A percentile compares a stretch with the other conserved stretches of the same genome.
phyloP scores from a whole-genome alignment of 2,329 filamentous ascomycete genomes.

The Hymenotorrendiella dingleyae region DNA sequence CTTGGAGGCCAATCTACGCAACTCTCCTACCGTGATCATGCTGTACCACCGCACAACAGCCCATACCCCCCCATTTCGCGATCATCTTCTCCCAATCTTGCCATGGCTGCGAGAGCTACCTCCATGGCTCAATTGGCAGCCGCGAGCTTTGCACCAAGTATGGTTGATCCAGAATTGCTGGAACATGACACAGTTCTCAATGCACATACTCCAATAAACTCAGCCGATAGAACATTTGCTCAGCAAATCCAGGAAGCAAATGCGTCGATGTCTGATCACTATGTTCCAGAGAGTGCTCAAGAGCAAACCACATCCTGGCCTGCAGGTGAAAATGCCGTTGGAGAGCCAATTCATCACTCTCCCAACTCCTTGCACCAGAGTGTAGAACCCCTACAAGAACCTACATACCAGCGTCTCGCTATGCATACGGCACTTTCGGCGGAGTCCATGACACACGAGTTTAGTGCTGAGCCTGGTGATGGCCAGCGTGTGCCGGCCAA shows the following conservation, averaged over 20 bases:
- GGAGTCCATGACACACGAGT: slow-evolving; percentile 25
- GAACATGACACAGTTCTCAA: neutral
- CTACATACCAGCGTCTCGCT: slow-evolving; percentile 19
- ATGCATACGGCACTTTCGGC: slow-evolving; percentile 6
- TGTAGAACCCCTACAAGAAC: slow-evolving; percentile 7
- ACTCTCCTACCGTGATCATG: too few relatives aligned
- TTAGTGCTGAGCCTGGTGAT: slow-evolving; percentile 30
- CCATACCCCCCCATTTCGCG: too few relatives aligned
- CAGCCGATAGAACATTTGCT: slow-evolving; percentile 3
- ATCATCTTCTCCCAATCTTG: slow-evolving; percentile 23
- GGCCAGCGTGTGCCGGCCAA: slow-evolving; percentile 18
- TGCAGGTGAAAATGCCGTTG: slow-evolving; percentile 22
- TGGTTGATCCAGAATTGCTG: slow-evolving; percentile 27
- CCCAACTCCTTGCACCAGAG: slow-evolving; percentile 12
- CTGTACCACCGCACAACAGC: too few relatives aligned
- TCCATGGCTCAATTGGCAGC: slow-evolving; percentile 24
- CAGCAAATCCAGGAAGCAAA: slow-evolving; percentile 14
- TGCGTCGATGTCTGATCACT: slow-evolving; percentile 18
- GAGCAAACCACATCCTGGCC: slow-evolving; percentile 24
- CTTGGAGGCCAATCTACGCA: too few relatives aligned
- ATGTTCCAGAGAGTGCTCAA: slow-evolving; percentile 12
- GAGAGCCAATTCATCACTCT: slow-evolving; percentile 18
- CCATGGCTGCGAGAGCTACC: slow-evolving; percentile 22
- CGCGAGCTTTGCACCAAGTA: slow-evolving; percentile 26
- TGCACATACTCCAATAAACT: neutral